A percentile compares a stretch with the other conserved stretches of the same genome.
Evolutionary conservation across 345 rosid species (phyloP).

Genomic region (Lepidium didymum): DNA sequence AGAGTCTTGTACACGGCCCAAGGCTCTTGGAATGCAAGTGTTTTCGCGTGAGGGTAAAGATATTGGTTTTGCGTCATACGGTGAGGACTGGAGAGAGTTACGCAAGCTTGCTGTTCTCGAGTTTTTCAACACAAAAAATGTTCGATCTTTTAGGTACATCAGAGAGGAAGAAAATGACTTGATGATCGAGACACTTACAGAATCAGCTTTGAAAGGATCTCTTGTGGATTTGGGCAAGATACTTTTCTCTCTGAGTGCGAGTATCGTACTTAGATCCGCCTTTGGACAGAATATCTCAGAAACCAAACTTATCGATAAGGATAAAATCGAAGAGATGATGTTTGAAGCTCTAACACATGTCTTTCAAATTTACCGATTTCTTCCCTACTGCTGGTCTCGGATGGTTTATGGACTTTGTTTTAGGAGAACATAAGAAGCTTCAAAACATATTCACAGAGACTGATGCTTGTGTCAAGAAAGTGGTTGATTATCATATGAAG

Average conservation of each 20-base stretch:
- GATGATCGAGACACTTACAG: background rate
- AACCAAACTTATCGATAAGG: background rate
- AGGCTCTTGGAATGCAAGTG: no score
- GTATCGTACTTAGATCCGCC: background rate
- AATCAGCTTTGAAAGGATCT: background rate
- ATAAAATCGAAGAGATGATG: background rate
- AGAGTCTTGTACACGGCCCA: slow-evolving; percentile 19
- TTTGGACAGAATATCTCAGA: background rate
- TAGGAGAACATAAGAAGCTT: background rate
- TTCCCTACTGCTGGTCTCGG: background rate
- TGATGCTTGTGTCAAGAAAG: background rate
- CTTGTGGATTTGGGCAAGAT: background rate
- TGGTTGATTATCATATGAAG: slow-evolving; percentile 3
- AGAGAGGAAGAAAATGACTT: slow-evolving; percentile 6
- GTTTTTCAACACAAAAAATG: background rate
- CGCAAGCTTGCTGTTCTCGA: background rate
- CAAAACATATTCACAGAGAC: background rate
- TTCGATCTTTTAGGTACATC: background rate
- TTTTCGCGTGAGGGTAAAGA: background rate
- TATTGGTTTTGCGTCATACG: slow-evolving; percentile 17
- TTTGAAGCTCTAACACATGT: background rate
- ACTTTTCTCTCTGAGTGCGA: background rate
- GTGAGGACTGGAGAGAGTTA: slow-evolving; percentile 5
- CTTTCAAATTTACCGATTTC: background rate
- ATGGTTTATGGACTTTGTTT: background rate